A percentile compares a stretch with the other conserved stretches of the same genome.
Conservation (phyloP, 148 eudicot species). For the Nepenthes mirabilis region DNA sequence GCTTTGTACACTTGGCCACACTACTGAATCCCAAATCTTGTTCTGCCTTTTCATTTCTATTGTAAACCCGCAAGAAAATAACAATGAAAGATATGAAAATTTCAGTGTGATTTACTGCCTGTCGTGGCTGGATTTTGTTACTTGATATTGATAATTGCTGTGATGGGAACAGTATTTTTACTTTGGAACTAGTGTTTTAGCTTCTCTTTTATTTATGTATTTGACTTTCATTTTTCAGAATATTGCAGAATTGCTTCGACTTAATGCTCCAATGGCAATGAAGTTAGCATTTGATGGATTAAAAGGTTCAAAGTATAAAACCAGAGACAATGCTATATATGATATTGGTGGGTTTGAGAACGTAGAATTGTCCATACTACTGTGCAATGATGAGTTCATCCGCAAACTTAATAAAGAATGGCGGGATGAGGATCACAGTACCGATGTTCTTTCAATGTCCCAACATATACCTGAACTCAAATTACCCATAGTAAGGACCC, state of each 20-base stretch:
- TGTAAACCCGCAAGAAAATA: too few species aligned
- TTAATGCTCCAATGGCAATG: conserved; percentile 86
- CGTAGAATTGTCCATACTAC: conserved; percentile 69
- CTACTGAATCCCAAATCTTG: too few species aligned
- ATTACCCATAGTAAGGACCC: conserved; percentile 58
- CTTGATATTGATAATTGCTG: not conserved
- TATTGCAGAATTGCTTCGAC: conserved; percentile 72
- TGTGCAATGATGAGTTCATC: conserved; percentile 85
- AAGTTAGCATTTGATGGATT: conserved; percentile 67
- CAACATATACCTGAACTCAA: conserved; percentile 85
- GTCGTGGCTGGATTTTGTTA: not conserved
- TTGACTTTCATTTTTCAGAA: conserved; percentile 24
- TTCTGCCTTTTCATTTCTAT: too few species aligned
- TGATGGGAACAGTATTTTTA: not conserved
- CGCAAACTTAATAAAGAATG: conserved; percentile 78
- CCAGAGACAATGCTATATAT: conserved; percentile 51
- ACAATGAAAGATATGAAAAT: too few species aligned
- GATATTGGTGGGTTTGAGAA: conserved; percentile 63
- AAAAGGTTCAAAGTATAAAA: conserved; percentile 50
- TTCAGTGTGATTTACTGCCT: not conserved
- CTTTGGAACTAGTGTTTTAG: not conserved
- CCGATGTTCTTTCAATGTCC: conserved; percentile 97
- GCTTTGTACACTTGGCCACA: too few species aligned
- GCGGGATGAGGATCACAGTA: conserved; percentile 89
- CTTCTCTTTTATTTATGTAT: too few species aligned